Conservation (phyloP, 352 stramenopile genomes). For the Phytophthora pistaciae region DNA sequence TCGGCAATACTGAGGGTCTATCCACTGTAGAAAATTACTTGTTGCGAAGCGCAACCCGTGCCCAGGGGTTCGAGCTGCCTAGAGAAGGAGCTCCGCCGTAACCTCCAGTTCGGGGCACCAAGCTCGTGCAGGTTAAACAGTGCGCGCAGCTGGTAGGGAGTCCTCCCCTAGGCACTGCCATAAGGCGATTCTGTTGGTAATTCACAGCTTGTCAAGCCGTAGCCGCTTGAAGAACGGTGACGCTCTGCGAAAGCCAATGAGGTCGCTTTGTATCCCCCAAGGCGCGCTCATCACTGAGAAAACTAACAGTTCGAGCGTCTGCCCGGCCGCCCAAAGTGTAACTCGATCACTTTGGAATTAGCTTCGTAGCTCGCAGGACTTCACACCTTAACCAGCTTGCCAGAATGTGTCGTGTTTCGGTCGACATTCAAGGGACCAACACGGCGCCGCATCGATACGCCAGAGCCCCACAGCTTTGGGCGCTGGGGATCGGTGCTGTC, state of each 20-base stretch:
- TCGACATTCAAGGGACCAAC: conserved; percentile 18
- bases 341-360: conserved; percentile 17
- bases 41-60: neutral
- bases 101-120: neutral
- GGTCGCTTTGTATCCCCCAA: neutral
- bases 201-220: conserved; percentile 2
- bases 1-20: neutral
- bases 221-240: conserved; percentile 31
- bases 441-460: conserved; percentile 59
- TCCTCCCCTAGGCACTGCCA: conserved; percentile 19
- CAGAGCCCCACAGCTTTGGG: conserved; percentile 69
- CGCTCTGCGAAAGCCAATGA: conserved; percentile 23
- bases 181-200: conserved; percentile 21
- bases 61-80: neutral
- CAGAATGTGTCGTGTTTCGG: conserved; percentile 27
- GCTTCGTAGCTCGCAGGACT: conserved; percentile 5
- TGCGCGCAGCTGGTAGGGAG: neutral
- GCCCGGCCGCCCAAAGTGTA: neutral
- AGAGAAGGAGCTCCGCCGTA: neutral
- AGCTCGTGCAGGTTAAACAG: neutral
- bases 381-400: neutral
- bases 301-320: neutral
- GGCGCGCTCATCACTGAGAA: conserved; percentile 14
- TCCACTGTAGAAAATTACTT: conserved; percentile 2
- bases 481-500: conserved; percentile 43